Evolutionary conservation across 1,139 yeast genomes (phyloP).

Genomic region (Kluyveromyces marxianus): DNA sequence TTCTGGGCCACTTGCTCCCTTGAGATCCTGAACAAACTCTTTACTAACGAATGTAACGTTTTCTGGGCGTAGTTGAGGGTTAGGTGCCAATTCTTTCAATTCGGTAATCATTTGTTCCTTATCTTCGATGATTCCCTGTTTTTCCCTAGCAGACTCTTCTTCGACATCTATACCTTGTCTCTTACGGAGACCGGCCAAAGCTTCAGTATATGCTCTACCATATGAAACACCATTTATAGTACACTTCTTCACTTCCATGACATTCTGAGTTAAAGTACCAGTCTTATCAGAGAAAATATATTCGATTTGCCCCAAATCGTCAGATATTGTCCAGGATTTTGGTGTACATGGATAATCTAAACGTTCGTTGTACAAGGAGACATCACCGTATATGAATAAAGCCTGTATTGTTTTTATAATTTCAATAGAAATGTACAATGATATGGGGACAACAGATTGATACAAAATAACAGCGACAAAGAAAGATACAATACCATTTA

Average conservation of each 20-base stretch:
- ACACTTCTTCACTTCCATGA: conserved; percentile 94
- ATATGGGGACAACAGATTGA: conserved; percentile 90
- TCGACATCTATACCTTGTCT: conserved; percentile 78
- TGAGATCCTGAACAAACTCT: conserved; percentile 49
- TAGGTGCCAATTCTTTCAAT: conserved; percentile 37
- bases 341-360: conserved; percentile 95
- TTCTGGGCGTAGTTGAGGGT: conserved; percentile 55
- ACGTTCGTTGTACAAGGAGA: conserved; percentile 73
- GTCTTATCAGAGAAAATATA: conserved; percentile 95
- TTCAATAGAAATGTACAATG: conserved; percentile 89
- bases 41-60: conserved; percentile 74
- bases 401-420: conserved; percentile 94
- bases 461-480: conserved; percentile 85
- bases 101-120: conserved; percentile 55
- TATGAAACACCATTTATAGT: conserved; percentile 78
- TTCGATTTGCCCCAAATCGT: conserved; percentile 94
- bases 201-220: conserved; percentile 95
- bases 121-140: conserved; percentile 53
- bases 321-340: conserved; percentile 94
- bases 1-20: conserved; percentile 40
- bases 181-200: conserved; percentile 85
- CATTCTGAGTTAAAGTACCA: conserved; percentile 92
- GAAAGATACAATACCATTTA: conserved; percentile 77
- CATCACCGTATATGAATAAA: conserved; percentile 83
- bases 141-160: conserved; percentile 59